Base-by-base conservation (phyloP, 2,329 filamentous ascomycete species). In the Ampelomyces quisqualis region DNA sequence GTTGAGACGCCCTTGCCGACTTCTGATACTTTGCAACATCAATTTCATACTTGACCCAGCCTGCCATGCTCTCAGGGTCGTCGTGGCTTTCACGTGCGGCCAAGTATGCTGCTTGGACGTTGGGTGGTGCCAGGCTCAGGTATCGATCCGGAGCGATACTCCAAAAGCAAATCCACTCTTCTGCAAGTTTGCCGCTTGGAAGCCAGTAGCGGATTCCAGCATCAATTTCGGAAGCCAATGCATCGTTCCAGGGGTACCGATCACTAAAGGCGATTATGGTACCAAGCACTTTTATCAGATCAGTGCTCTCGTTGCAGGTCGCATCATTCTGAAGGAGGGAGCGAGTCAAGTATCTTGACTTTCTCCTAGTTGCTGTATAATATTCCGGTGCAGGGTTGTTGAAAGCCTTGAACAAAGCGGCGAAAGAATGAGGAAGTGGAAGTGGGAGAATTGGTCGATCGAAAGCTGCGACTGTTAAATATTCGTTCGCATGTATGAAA, bases 161-260 rank as follows among this genome's bases (percentile, higher is more conserved):
- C 18, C 40, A 40, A 33, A 45, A 22, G 15, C 23, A 21, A 7
- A 36, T 28, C 42, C 42, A 45, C 15, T 45, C 42, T 5, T 27
- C 15, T 4, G 42, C 42, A n/a, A 45, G 13, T 1, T 8, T 26
- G 9, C 27, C 18, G 11, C 19, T 24, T n/a, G 37, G 28, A n/a
- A 45, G 15, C 21, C 34, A 45, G 17, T 40, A 45, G 10, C 32
- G 37, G 37, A 36, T 34, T 13, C 42, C 37, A 9, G 42, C 42
- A 20, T 18, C 21, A n/a, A 19, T 10, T 18, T 45, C 42, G 7
- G 6, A 17, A 7, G 18, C 4, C 14, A 9, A 7, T 7, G n/a
- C 3, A 13, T 28, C 19, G 23, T 36, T 14, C 13, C 9, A 24
- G 7, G 7, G 13, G 9, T 14, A 17, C 11, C 22, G 32, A 9